Percentiles rank a stretch among this genome's conserved stretches.
phyloP scores from a whole-genome alignment of 176 grass and related monocot genomes.

The barley (Hordeum vulgare) region MorexV3_pseudomolecules_assembly NC_058519.1:415531541-415532040 shows the following conservation, averaged over 20 bases:
- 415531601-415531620: conserved; percentile 98
- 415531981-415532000: not conserved
- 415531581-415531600: conserved; percentile 97
- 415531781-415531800: conserved; percentile 74
- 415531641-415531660: conserved; percentile 84
- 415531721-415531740: conserved; percentile 99
- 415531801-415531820: conserved; percentile 98
- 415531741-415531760: conserved; percentile 47
- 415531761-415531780: conserved; percentile 70
- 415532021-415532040: conserved; percentile 15
- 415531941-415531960: not conserved
- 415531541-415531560: no score
- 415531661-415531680: conserved; percentile 81
- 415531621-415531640: conserved; percentile 99
- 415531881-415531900: conserved; percentile 79
- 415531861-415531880: conserved; percentile 97
- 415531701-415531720: conserved; percentile 85
- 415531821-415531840: conserved; percentile 83
- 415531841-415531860: conserved; percentile 99
- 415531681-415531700: conserved; percentile 94
- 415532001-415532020: conserved; percentile 5
- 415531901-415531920: conserved; percentile 28
- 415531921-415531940: not conserved
- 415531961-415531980: not conserved
- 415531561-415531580: conserved; percentile 90